phyloP scores from a whole-genome alignment of 768 basidiomycete species.

The Lyophyllum atratum region DNA sequence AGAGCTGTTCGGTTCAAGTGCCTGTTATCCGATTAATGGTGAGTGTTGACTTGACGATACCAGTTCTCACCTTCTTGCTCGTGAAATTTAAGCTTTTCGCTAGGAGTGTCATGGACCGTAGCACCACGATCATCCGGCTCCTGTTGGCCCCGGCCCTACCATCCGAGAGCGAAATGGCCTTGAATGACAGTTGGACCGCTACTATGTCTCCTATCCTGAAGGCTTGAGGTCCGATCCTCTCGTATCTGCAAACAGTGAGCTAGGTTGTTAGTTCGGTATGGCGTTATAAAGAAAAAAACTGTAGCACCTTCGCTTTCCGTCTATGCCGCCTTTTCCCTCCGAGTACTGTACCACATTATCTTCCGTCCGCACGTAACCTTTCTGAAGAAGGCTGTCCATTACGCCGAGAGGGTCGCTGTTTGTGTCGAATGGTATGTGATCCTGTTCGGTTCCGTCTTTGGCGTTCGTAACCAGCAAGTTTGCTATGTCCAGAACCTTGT shows the following conservation, averaged over 20 bases:
- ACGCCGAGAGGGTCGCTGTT: not conserved
- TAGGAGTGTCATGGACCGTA: not conserved
- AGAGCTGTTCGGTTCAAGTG: not conserved
- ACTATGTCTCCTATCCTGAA: slow-evolving; percentile 1
- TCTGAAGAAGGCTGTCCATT: not conserved
- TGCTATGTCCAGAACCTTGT: not conserved
- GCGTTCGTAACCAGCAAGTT: not conserved
- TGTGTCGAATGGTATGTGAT: not conserved
- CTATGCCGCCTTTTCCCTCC: not conserved
- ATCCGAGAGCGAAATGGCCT: not conserved
- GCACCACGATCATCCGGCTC: not conserved
- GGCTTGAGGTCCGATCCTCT: not conserved
- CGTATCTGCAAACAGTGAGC: not conserved
- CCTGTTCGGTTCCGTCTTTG: not conserved
- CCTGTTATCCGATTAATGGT: not conserved
- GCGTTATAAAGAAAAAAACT: not conserved
- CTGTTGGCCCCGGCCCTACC: not conserved
- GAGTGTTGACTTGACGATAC: not conserved
- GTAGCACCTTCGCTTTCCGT: not conserved
- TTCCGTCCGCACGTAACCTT: not conserved
- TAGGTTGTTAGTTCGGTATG: not conserved
- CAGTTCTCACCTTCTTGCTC: not conserved
- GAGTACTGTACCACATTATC: not conserved
- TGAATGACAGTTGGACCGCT: not conserved
- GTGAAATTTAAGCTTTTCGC: not conserved